Evolutionary conservation across 2,329 filamentous ascomycete species (phyloP).

Genomic region (Saccharata proteae): DNA sequence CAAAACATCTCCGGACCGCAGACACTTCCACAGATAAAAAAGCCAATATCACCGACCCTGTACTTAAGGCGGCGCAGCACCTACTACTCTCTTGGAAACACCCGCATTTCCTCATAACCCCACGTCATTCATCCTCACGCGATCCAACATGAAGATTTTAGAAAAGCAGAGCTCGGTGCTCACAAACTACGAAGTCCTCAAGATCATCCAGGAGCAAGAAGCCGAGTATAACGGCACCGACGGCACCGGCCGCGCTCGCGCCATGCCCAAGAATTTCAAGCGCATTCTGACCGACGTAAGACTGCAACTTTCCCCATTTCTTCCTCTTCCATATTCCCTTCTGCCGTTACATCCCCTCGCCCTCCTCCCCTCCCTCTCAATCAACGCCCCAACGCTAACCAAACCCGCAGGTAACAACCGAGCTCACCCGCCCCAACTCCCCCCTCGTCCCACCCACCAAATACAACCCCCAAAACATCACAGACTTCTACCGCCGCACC

Average conservation of each 20-base stretch:
- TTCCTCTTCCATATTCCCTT: too few relatives aligned
- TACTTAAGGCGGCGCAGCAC: too few relatives aligned
- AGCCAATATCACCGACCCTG: too few relatives aligned
- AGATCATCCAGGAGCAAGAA: conserved; percentile 21
- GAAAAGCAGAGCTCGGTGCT: conserved; percentile 58
- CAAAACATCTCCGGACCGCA: too few relatives aligned
- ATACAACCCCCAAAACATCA: conserved; percentile 15
- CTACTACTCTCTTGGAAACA: too few relatives aligned
- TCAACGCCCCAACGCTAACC: conserved; percentile 6
- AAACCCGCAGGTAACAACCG: conserved; percentile 32
- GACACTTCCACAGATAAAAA: too few relatives aligned
- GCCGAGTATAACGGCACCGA: conserved; percentile 22
- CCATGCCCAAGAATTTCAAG: conserved; percentile 41
- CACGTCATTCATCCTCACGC: too few relatives aligned
- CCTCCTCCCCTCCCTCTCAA: neutral
- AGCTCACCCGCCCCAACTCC: conserved; percentile 26
- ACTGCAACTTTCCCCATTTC: conserved; percentile 6
- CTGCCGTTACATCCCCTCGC: conserved; percentile 2
- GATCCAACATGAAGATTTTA: conserved; percentile 43
- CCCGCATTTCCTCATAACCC: too few relatives aligned
- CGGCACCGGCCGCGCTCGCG: conserved; percentile 15
- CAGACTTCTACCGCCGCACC: conserved; percentile 19
- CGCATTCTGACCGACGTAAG: conserved; percentile 54
- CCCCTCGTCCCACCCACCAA: conserved; percentile 12
- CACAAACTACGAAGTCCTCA: conserved; percentile 61